A percentile compares a stretch with the other conserved stretches of the same genome.
phyloP scores from a whole-genome alignment of 331 rosid species.

The Rhamnella rubrinervis region DNA sequence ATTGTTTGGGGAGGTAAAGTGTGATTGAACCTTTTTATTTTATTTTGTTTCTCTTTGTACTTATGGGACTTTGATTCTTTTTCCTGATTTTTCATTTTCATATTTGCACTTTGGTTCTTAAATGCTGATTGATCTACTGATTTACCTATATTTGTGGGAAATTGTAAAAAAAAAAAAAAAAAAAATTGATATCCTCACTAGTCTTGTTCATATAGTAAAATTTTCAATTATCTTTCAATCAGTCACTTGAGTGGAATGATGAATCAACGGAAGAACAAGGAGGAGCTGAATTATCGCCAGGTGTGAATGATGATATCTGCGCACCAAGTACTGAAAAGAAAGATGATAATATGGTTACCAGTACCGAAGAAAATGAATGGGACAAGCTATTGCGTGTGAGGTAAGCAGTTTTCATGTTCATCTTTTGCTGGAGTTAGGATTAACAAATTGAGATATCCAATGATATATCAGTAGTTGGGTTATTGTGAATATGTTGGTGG shows the following conservation, averaged over 20 bases:
- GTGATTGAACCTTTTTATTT: no score
- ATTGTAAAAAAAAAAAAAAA: no score
- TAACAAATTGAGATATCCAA: no score
- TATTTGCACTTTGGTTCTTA: no score
- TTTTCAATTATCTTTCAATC: constrained; percentile 28
- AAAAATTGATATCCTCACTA: background rate
- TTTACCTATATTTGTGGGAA: no score
- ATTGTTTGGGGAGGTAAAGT: no score
- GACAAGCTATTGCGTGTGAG: constrained; percentile 87
- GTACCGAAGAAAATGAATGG: constrained; percentile 97
- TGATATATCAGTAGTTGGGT: no score
- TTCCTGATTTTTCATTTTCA: no score
- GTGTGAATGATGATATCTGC: constrained; percentile 55
- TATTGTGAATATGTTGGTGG: no score
- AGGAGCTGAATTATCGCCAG: constrained; percentile 74
- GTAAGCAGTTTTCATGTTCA: constrained; percentile 37
- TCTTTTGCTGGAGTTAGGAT: background rate
- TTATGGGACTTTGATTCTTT: no score
- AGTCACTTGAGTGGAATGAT: constrained; percentile 97
- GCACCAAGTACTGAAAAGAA: constrained; percentile 66
- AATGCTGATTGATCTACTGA: no score
- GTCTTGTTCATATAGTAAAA: constrained; percentile 20
- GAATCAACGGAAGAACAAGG: constrained; percentile 85
- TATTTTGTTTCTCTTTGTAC: no score
- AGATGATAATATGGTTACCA: constrained; percentile 60